A percentile compares a stretch with the other conserved stretches of the same genome.
phyloP scores from a whole-genome alignment of 371 early-diverging fungal genomes.

The Dentiscutata heterogama region DNA sequence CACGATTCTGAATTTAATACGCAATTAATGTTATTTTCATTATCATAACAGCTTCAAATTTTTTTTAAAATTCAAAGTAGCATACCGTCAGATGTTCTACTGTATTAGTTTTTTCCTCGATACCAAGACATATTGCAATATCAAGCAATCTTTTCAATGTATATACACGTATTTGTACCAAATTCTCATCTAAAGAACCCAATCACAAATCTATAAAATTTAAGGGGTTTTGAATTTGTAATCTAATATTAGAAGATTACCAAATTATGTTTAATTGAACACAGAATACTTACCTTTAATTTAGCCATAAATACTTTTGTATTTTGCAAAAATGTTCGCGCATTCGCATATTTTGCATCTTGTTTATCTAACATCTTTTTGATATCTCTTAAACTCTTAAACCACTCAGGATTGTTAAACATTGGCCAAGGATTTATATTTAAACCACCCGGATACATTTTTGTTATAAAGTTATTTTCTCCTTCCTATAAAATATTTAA shows the following conservation, averaged over 20 bases:
- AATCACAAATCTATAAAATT: constrained; percentile 38
- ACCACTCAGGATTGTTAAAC: constrained; percentile 41
- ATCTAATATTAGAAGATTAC: not conserved
- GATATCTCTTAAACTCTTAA: constrained; percentile 24
- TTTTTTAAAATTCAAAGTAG: not conserved
- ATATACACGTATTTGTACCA: constrained; percentile 2
- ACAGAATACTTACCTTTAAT: not conserved
- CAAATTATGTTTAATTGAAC: not conserved
- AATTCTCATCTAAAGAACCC: constrained; percentile 32
- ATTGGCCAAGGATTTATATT: constrained; percentile 41
- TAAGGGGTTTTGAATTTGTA: too few relatives aligned
- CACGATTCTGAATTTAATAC: constrained; percentile 6
- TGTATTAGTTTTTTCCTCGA: constrained; percentile 15
- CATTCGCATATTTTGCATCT: constrained; percentile 38
- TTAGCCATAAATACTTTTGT: constrained; percentile 35
- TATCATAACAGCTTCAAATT: not conserved
- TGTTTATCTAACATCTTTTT: constrained; percentile 43
- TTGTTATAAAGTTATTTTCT: constrained; percentile 41
- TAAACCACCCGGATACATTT: constrained; percentile 18
- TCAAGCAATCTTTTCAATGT: constrained; percentile 23
- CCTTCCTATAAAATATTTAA: constrained; percentile 17
- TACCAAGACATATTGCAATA: constrained; percentile 31
- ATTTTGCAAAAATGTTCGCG: constrained; percentile 23
- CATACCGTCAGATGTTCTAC: not conserved
- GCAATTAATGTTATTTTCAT: too few relatives aligned